Conservation (phyloP, 2,329 filamentous ascomycete species). For the Fusarium xylarioides region DNA sequence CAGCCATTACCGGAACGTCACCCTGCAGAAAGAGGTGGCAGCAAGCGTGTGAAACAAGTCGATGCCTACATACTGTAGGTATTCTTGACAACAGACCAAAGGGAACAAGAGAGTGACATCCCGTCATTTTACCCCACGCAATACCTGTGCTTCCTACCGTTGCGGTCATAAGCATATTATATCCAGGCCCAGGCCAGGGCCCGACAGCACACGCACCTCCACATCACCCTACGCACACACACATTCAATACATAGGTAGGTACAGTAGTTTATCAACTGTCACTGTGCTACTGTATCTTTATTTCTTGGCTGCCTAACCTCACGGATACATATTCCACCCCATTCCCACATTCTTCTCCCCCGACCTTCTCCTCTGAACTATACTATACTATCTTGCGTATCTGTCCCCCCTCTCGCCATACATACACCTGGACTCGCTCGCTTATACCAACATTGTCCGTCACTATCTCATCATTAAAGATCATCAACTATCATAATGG, state of each 20-base stretch:
- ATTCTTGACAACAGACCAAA: slow-evolving; percentile 6
- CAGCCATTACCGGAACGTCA: slow-evolving; percentile 15
- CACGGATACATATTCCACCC: slow-evolving; percentile 19
- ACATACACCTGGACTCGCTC: not conserved
- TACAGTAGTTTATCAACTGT: slow-evolving; percentile 3
- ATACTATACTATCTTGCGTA: not conserved
- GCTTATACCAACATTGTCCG: slow-evolving; percentile 3
- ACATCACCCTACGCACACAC: not conserved
- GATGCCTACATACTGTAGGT: not conserved
- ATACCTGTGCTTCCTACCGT: not conserved
- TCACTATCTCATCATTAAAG: slow-evolving; percentile 13
- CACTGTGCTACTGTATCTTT: slow-evolving; percentile 14
- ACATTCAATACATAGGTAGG: not conserved
- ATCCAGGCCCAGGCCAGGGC: slow-evolving; percentile 5
- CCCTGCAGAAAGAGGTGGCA: slow-evolving; percentile 17
- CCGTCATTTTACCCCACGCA: slow-evolving; percentile 29
- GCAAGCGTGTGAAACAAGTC: slow-evolving; percentile 17
- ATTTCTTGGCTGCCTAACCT: slow-evolving; percentile 23
- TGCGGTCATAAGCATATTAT: slow-evolving; percentile 12
- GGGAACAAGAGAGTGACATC: slow-evolving; percentile 13
- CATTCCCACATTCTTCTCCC: slow-evolving; percentile 4
- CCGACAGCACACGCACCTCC: slow-evolving; percentile 9
- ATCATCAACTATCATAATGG: slow-evolving; percentile 36
- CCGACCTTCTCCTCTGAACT: not conserved
- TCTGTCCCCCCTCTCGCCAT: not conserved